Evolutionary conservation across 768 basidiomycete genomes (phyloP), one percentile per base, ranked within the genome.

Genomic region (Amanita rimosa): DNA sequence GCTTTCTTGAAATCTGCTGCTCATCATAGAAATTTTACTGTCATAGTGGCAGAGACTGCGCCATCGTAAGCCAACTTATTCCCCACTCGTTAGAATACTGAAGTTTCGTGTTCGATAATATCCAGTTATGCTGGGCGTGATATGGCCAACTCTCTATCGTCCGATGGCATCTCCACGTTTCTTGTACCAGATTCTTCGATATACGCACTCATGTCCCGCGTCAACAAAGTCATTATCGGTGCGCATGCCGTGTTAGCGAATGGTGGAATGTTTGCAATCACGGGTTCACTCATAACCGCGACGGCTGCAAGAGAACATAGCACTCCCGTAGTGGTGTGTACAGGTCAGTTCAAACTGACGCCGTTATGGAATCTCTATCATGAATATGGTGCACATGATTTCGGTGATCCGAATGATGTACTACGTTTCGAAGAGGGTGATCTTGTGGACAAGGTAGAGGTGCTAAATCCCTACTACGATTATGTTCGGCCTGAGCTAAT

Each of bases 211-310:
- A 90, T 98, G 82, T 95, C 96, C 4, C 82, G 95, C 52, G 87
- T 95, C 52, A 95, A 93, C 69, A 99, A 99, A 66, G 85, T 98
- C 56, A 81, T 99, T 51, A 74, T 99, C 40, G 91, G 93, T 24
- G 86, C 93, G 9, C 95, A 97, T 64, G 83, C 87, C n/a, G 85
- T 98, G 58, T 81, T 96, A 44, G 94, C 95, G 21, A 95, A 97
- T 59, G 96, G 96, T 11, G 93, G 94, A 11, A 85, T 97, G 76
- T 93, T 95, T 63, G 86, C 89, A 13, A 76, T 88, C 38, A 76
- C 86, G 0, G 94, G 94, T 16, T 85, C 90, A 1, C 74, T 92
- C 14, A 71, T 93, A 37, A 88, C 83, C 1, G 90, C 88, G 3
- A 79, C 85, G 19, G 92, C 93, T 42, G 94, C 94, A 31, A 80